Base-by-base conservation (phyloP, 495 filamentous ascomycete genomes). In the Neurospora sp. region DNA sequence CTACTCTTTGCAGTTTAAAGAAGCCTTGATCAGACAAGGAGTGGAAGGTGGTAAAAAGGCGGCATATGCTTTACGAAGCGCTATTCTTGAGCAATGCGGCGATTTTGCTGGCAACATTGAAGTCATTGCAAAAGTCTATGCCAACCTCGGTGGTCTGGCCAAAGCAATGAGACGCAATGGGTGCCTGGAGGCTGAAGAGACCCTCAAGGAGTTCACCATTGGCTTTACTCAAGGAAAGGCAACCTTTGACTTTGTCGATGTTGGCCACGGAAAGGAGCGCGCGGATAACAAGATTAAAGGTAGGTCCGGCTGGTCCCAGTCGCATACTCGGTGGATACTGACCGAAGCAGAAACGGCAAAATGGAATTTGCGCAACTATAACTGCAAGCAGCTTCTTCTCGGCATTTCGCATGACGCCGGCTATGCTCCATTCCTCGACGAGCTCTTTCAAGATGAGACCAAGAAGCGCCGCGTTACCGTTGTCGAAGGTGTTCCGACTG, bases 351-450 rank as follows among this genome's bases (percentile, higher is more conserved):
- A 94, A 77, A 79, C 75, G 40, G 78, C 84, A 8, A 77, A 81
- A 68, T 87, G 83, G 80, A 84, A 89, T 82, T 75, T 93, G 87
- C 84, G 89, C 88, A 87, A 94, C 76, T 87, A 85, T 77, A 92
- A 93, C 79, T 96, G 93, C 81, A 91, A 91, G 76, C 92, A 94
- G 73, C 89, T 96, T 53, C 82, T 94, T 68, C 83, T 97, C 61
- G 94, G 93, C 14, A 90, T 93, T 74, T 91, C 91, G 27, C 91
- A 93, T 73, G 91, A 94, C 79, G 87, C 88, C 72, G 88, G 89
- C 41, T 96, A 94, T 79, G 88, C 87, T 35, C 85, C 88, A 2
- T 86, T 91, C 72, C 81, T 97, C n/a, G 89, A 90, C 75, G 85
- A 93, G 74, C 84, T 90, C 48, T 80, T 88, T 69, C 82, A 83